Percentiles rank a stretch among this genome's conserved stretches.
Evolutionary conservation across 192 early-diverging fungal species (phyloP).

Genomic region (Coemansia sp.): DNA sequence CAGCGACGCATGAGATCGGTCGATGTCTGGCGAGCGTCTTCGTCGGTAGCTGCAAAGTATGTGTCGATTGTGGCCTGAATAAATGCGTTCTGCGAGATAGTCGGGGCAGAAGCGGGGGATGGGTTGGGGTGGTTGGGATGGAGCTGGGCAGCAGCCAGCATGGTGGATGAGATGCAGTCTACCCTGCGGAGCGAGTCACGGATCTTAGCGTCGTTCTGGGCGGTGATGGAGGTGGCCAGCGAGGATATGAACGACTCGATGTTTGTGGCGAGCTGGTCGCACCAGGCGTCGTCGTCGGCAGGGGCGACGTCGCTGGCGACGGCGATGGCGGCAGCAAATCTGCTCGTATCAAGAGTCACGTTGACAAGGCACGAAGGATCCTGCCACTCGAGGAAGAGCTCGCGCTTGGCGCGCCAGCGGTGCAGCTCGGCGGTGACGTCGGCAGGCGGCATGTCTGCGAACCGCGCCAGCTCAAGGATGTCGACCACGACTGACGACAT

Average conservation of each 20-base stretch:
- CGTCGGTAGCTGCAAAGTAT: conserved; percentile 30
- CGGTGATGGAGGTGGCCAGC: conserved; percentile 14
- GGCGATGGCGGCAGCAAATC: conserved; percentile 6
- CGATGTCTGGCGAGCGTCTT: conserved; percentile 4
- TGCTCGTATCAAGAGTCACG: conserved; percentile 24
- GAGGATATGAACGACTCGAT: conserved; percentile 27
- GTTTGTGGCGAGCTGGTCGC: conserved; percentile 22
- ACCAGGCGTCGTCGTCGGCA: conserved; percentile 7
- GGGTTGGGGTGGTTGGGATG: background rate
- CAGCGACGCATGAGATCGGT: background rate
- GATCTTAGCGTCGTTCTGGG: conserved; percentile 30
- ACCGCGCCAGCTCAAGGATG: conserved; percentile 28
- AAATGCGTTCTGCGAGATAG: conserved; percentile 8
- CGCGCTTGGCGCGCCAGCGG: conserved; percentile 42
- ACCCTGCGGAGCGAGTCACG: conserved; percentile 21
- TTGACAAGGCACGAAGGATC: conserved; percentile 39
- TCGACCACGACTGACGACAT: conserved; percentile 13
- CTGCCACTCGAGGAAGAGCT: conserved; percentile 39
- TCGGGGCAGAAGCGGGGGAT: background rate
- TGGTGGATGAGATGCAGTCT: conserved; percentile 17
- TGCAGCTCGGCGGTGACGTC: conserved; percentile 37
- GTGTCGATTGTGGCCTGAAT: conserved; percentile 26
- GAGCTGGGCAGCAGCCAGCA: conserved; percentile 11
- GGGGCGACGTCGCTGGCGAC: background rate
- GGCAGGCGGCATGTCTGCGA: conserved; percentile 6